Base-by-base conservation (phyloP, 805 yeast species). In the Hanseniaspora vineae region DNA sequence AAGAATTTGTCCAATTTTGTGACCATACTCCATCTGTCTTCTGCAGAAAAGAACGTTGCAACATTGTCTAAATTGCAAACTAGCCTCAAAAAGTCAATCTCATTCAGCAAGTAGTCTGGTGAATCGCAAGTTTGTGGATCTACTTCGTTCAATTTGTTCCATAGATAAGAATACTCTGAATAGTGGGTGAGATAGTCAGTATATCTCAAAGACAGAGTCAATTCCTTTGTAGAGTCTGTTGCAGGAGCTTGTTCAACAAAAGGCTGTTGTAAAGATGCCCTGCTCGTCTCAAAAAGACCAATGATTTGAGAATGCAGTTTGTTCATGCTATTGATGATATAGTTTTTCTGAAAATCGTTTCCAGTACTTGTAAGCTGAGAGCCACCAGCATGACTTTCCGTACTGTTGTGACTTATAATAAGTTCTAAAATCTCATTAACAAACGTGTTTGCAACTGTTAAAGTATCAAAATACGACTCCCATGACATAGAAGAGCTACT, bases 401-500 rank as follows among this genome's bases (percentile, higher is more conserved):
- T 12, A 6, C 51, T 35, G 23, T 44, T 32, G 6, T 45, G 35
- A 44, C 59, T 62, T 4, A 55, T 31, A 4, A 53, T 39, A 1
- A 53, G 19, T 48, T 60, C 64, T 42, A 59, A 31, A 12, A 60
- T 35, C 6, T 48, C 33, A 42, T 55, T 50, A 12, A 54, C 46
- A 44, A 52, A 58, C 31, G 56, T 57, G 35, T 51, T 55, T 19
- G 55, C 52, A 20, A 51, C 49, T 5, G 48, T 33, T 11, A 60
- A 29, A 1, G 59, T 52, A 15, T 62, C 65, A 12, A 53, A 39
- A 5, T 60, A 42, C 2, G 61, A 52, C 14, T 54, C 55, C 2
- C 48, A 29, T 1, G 64, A 59, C 15, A 61, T 49, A 39, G 57
- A 58, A 39, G 60, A 63, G 10, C 61, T 51, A 6, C 58, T 55